These are phyloP conservation scores for Botrytis paeoniae DNA, from an alignment of 2,329 filamentous ascomycete species.

Conservation along the genomic window DNA sequence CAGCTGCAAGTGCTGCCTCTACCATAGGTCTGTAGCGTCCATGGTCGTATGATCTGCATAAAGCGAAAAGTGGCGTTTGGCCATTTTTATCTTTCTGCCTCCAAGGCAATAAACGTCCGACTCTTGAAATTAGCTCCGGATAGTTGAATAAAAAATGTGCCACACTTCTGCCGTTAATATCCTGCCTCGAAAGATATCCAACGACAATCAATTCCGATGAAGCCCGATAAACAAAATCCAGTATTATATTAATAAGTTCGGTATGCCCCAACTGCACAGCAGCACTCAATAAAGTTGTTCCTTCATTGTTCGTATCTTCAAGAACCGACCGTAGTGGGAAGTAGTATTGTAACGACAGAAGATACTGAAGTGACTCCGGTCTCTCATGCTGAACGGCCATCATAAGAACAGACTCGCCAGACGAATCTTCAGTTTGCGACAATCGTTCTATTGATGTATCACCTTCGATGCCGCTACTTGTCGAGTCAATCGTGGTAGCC, in stretches of 20 bases:
- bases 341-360: conserved; percentile 73
- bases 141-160: conserved; percentile 97
- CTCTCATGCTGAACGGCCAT: conserved; percentile 77
- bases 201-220: conserved; percentile 55
- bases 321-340: conserved; percentile 71
- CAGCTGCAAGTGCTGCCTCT: conserved; percentile 71
- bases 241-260: conserved; percentile 70
- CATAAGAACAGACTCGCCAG: conserved; percentile 83
- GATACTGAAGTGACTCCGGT: conserved; percentile 70
- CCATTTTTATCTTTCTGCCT: conserved; percentile 90
- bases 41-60: conserved; percentile 95
- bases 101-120: conserved; percentile 83
- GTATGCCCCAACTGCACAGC: conserved; percentile 81
- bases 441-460: conserved; percentile 81
- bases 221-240: conserved; percentile 65
- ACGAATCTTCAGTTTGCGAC: conserved; percentile 64
- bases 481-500: conserved; percentile 73
- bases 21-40: conserved; percentile 85
- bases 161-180: conserved; percentile 80
- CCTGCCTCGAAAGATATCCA: conserved; percentile 71
- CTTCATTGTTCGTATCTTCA: conserved; percentile 83
- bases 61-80: conserved; percentile 93
- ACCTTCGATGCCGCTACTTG: conserved; percentile 71
- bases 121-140: conserved; percentile 71
- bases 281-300: conserved; percentile 83